Evolutionary conservation across 371 early-diverging fungal species (phyloP), one percentile per base, ranked within the genome.

Genomic region (Mucor velutinosus): DNA sequence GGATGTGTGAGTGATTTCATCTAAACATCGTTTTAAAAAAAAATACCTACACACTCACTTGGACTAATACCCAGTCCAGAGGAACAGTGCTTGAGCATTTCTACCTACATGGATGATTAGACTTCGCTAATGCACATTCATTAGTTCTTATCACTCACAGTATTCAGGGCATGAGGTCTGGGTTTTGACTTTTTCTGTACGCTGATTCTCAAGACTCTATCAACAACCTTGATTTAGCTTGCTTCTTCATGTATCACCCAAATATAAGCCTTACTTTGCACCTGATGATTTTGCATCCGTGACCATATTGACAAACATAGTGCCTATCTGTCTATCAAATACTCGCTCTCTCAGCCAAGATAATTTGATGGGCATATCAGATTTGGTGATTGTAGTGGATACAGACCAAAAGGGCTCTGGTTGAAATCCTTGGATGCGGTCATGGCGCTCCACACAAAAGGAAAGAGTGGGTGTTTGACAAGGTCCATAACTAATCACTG

Each of bases 401-500:
- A 86, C 63, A 29, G 75, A 71, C 86, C 86, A 92, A 72, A 85
- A 92, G 0, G 79, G 61, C 66, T 90, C 90, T 12, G 86, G 84
- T 23, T 83, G 78, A 76, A 92, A 91, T 4, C 86, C 76, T 60
- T 84, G 81, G 23, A 87, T 89, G 21, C 81, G 76, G 66, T 84
- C 84, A 62, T 86, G 85, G 37, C 91, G 73, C 32, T 89, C 84
- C 3, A 90, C 90, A 51, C 90, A 90, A 77, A 92, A 89, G 0
- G 89, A 86, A 3, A 92, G 71, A 0, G 86, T 86, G 0, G 86
- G 86, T 6, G 83, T 86, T 65, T 86, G 86, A 62, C 86, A 86
- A 3, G 91, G 88, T 3, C 93, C 93, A 78, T 87, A 92, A 45
- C 81, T 81, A 7, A 92, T 81, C n/a, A 91, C 76, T 1, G 76